These are phyloP conservation scores for Phytophthora ramorum DNA, from an alignment of 352 stramenopile genomes.

Conservation along the genomic window DNA sequence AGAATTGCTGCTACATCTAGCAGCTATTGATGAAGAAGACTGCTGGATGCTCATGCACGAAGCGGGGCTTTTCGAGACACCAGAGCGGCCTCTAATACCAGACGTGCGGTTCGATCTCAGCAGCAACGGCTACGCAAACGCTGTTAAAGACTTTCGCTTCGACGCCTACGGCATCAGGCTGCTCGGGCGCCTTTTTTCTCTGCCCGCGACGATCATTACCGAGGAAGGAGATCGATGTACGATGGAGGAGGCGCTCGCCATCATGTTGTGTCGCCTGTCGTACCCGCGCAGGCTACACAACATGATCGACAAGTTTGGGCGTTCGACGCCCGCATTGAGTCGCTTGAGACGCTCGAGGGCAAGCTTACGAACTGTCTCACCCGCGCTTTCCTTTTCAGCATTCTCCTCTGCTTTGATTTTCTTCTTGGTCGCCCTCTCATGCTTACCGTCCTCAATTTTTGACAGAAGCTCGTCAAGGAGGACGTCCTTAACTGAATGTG, in stretches of 20 bases:
- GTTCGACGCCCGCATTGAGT: too few relatives aligned
- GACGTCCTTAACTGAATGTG: constrained; percentile 4
- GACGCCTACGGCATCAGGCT: not conserved
- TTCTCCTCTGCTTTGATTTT: not conserved
- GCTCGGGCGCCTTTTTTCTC: constrained; percentile 1
- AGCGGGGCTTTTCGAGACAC: too few relatives aligned
- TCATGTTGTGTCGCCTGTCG: constrained; percentile 6
- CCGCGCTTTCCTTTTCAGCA: not conserved
- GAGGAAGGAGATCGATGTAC: not conserved
- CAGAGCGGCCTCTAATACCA: constrained; percentile 4
- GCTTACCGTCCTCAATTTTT: constrained; percentile 1
- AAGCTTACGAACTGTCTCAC: not conserved
- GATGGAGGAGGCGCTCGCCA: not conserved
- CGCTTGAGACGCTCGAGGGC: not conserved
- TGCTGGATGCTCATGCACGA: too few relatives aligned
- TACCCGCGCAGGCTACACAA: constrained; percentile 2
- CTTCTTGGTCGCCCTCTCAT: not conserved
- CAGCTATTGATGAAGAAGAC: too few relatives aligned
- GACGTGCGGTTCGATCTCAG: not conserved
- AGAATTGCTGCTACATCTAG: too few relatives aligned
- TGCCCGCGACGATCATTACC: constrained; percentile 2
- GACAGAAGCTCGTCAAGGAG: constrained; percentile 7
- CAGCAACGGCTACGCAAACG: not conserved
- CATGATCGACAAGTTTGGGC: constrained; percentile 4
- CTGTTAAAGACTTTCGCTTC: constrained; percentile 8